Conservation (phyloP, 768 basidiomycete species). For the Suillus brevipes region DNA sequence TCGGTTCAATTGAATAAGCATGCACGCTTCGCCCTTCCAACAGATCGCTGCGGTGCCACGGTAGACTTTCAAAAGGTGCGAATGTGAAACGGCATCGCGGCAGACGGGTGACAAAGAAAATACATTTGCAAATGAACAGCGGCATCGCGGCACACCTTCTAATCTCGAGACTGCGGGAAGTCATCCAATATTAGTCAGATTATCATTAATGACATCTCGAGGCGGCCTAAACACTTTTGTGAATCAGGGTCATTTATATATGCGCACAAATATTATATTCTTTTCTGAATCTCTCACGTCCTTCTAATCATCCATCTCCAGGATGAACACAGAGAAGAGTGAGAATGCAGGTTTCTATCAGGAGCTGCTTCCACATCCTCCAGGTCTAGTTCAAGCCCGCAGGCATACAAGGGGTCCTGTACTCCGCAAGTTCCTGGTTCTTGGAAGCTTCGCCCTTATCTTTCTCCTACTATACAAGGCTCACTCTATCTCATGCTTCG, state of each 20-base stretch:
- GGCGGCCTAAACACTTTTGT: conserved; percentile 4
- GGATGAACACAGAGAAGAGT: conserved; percentile 19
- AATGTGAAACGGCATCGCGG: too few species aligned
- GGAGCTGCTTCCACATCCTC: conserved; percentile 13
- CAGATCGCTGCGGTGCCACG: too few species aligned
- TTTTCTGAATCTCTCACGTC: neutral
- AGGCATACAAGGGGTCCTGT: conserved; percentile 2
- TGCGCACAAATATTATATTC: too few species aligned
- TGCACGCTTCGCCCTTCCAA: too few species aligned
- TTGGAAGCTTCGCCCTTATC: conserved; percentile 10
- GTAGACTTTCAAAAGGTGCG: too few species aligned
- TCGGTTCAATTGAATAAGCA: too few species aligned
- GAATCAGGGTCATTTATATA: neutral
- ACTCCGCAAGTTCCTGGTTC: conserved; percentile 10
- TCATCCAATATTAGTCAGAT: too few species aligned
- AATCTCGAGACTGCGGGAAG: too few species aligned
- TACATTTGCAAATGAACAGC: too few species aligned
- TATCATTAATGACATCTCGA: too few species aligned
- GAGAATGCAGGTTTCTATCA: conserved; percentile 12
- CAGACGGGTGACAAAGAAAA: too few species aligned
- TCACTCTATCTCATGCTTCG: conserved; percentile 5
- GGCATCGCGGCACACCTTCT: too few species aligned
- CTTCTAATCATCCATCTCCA: neutral
- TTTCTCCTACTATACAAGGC: conserved; percentile 15
- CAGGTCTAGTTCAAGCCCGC: conserved; percentile 9